Percentiles rank a stretch among this genome's conserved stretches.
phyloP scores from a whole-genome alignment of 2,329 filamentous ascomycete species.

The Capronia coronata region DNA sequence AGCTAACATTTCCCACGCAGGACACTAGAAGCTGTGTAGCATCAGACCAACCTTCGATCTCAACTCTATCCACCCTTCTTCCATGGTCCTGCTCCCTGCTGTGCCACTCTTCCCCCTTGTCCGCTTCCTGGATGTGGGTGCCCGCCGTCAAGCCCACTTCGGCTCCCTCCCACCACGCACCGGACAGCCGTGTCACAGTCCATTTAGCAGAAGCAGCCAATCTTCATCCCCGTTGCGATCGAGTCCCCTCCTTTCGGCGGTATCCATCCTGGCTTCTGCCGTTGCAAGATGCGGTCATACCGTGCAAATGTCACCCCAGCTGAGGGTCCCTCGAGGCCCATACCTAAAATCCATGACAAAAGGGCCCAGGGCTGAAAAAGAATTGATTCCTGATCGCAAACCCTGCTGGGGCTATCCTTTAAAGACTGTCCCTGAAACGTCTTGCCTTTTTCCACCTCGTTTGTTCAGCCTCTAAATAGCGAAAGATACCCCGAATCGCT shows the following conservation, averaged over 20 bases:
- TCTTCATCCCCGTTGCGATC: not conserved
- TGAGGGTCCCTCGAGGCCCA: not conserved
- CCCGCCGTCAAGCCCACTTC: not conserved
- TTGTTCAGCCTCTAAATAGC: not conserved
- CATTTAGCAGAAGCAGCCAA: slow-evolving; percentile 4
- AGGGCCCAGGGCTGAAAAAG: not conserved
- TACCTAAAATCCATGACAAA: not conserved
- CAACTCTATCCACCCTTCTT: not conserved
- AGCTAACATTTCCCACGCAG: not conserved
- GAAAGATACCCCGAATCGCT: not conserved
- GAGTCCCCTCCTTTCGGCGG: not conserved
- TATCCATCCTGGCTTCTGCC: slow-evolving; percentile 3
- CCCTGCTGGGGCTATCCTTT: not conserved
- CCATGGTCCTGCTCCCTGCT: not conserved
- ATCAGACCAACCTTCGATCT: not conserved
- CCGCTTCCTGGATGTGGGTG: not conserved
- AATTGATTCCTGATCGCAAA: slow-evolving; percentile 1
- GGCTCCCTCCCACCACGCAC: not conserved
- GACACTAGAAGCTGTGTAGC: not conserved
- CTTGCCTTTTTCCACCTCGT: not conserved
- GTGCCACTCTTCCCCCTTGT: not conserved
- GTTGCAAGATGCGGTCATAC: slow-evolving; percentile 1
- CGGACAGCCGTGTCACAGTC: not conserved
- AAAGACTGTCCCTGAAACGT: not conserved
- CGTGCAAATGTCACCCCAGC: not conserved